These are phyloP conservation scores for Candida montana DNA, from an alignment of 805 yeast species.

Conservation along the genomic window DNA sequence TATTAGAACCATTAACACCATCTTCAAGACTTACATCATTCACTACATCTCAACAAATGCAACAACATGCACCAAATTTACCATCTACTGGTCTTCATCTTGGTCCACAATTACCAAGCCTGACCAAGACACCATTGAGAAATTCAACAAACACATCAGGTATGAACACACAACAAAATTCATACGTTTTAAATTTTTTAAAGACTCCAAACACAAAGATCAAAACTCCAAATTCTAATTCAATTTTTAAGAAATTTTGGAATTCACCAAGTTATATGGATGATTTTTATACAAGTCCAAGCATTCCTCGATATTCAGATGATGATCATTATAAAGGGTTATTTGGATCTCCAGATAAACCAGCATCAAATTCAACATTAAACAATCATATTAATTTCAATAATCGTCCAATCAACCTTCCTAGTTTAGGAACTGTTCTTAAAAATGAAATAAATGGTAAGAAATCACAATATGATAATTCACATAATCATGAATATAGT, in stretches of 20 bases:
- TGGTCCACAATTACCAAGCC: conserved; percentile 24
- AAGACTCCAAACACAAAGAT: conserved; percentile 27
- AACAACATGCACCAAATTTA: neutral
- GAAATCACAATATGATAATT: conserved; percentile 12
- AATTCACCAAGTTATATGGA: conserved; percentile 62
- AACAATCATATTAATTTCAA: conserved; percentile 2
- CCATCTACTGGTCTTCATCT: neutral
- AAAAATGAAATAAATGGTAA: conserved; percentile 1
- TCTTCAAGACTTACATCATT: conserved; percentile 26
- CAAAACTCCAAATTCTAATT: conserved; percentile 27
- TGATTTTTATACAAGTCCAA: conserved; percentile 58
- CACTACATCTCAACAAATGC: conserved; percentile 2
- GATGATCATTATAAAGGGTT: conserved; percentile 25
- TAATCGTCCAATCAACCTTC: neutral
- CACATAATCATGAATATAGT: conserved; percentile 14
- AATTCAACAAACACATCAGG: conserved; percentile 12
- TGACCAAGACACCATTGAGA: conserved; percentile 32
- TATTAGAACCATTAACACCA: conserved; percentile 62
- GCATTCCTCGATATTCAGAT: conserved; percentile 25
- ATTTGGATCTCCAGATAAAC: conserved; percentile 33
- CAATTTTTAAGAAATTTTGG: conserved; percentile 51
- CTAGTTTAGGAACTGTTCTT: conserved; percentile 2
- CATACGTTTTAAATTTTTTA: conserved; percentile 18
- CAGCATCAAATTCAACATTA: neutral
- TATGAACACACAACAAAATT: conserved; percentile 9